phyloP scores from a whole-genome alignment of 2,329 filamentous ascomycete genomes.

The Helotiales sp. region DNA sequence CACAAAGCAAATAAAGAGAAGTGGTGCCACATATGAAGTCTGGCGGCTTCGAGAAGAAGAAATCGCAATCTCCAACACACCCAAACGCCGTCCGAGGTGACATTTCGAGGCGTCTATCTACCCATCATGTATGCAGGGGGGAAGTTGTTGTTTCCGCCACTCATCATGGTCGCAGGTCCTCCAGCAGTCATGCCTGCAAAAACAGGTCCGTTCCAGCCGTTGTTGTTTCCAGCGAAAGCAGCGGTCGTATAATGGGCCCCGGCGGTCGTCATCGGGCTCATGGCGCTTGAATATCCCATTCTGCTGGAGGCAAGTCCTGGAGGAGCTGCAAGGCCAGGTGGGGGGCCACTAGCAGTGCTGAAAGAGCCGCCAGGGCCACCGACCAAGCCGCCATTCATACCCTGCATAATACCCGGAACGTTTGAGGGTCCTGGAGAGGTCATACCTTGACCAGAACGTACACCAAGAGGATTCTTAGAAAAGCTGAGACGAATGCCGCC shows the following conservation, averaged over 20 bases:
- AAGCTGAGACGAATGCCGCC: constrained; percentile 95
- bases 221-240: constrained; percentile 26
- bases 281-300: constrained; percentile 28
- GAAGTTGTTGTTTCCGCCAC: constrained; percentile 32
- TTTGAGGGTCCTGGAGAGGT: constrained; percentile 39
- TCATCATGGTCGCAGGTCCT: constrained; percentile 31
- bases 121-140: constrained; percentile 39
- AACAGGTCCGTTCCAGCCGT: constrained; percentile 31
- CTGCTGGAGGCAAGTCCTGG: constrained; percentile 60
- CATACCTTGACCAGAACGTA: constrained; percentile 70
- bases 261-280: constrained; percentile 27
- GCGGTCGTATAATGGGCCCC: constrained; percentile 26
- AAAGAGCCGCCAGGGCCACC: constrained; percentile 34
- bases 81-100: constrained; percentile 21
- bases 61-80: constrained; percentile 11
- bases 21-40: constrained; percentile 17
- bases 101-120: constrained; percentile 29
- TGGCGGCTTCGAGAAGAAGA: constrained; percentile 22
- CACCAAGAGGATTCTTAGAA: constrained; percentile 94
- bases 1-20: constrained; percentile 18
- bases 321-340: constrained; percentile 76
- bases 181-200: constrained; percentile 34
- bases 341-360: constrained; percentile 60
- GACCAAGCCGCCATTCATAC: constrained; percentile 59
- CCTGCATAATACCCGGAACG: constrained; percentile 47